A percentile compares a stretch with the other conserved stretches of the same genome.
Evolutionary conservation across 371 early-diverging fungal genomes (phyloP).

Genomic region (Sporodiniella umbellata): DNA sequence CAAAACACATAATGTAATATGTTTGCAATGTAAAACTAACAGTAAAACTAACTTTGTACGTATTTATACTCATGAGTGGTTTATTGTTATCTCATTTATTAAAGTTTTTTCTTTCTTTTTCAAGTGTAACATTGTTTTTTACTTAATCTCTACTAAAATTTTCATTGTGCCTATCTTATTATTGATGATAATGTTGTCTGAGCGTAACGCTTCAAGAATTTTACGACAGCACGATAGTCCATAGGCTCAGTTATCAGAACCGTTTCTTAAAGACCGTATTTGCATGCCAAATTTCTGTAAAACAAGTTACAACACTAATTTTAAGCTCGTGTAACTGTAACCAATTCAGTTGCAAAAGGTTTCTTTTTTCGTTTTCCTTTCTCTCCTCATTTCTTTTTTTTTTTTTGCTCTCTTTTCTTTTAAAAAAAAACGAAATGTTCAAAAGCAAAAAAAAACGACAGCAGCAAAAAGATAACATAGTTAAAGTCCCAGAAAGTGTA

Average conservation of each 20-base stretch:
- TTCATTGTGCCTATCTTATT: too few species aligned
- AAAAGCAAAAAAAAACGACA: slow-evolving; percentile 21
- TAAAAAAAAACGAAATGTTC: slow-evolving; percentile 17
- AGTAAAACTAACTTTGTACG: too few species aligned
- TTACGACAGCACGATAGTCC: too few species aligned
- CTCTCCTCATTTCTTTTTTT: slow-evolving; percentile 1
- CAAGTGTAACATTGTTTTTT: too few species aligned
- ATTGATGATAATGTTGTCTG: too few species aligned
- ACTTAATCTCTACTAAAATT: too few species aligned
- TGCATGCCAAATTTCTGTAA: neutral
- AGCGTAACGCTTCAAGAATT: too few species aligned
- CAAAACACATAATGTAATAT: neutral
- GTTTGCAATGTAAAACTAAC: neutral
- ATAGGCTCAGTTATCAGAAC: too few species aligned
- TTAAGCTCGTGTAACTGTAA: neutral
- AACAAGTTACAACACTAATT: neutral
- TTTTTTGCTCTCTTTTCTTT: neutral
- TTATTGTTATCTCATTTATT: too few species aligned
- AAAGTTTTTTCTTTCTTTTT: too few species aligned
- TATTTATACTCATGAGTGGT: too few species aligned
- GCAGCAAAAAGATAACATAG: slow-evolving; percentile 1
- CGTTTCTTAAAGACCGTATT: too few species aligned
- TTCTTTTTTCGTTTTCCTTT: neutral
- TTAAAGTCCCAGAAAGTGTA: neutral
- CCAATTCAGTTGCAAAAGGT: neutral